These are phyloP conservation scores for Lathyrus oleraceus DNA, from an alignment of 306 rosid genomes.

Conservation along the genomic window DNA sequence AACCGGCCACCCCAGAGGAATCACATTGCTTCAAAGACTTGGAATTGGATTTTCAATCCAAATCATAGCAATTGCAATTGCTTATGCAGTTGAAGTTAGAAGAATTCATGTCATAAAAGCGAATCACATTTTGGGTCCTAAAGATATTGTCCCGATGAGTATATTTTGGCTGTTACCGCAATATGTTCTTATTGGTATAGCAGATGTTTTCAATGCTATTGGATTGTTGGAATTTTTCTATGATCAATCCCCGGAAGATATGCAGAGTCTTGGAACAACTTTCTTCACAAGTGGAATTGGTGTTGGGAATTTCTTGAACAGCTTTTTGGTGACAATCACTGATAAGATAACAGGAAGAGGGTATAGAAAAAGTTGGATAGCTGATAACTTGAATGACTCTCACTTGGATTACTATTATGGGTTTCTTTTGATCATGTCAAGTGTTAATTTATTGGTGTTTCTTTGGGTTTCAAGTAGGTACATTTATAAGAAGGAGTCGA, in stretches of 20 bases:
- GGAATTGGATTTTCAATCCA: conserved; percentile 80
- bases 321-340: conserved; percentile 74
- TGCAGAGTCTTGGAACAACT: conserved; percentile 88
- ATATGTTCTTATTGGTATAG: conserved; percentile 74
- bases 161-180: conserved; percentile 81
- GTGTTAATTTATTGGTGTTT: conserved; percentile 43
- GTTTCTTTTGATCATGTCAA: conserved; percentile 49
- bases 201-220: conserved; percentile 77
- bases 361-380: conserved; percentile 75
- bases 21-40: conserved; percentile 80
- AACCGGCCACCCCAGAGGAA: conserved; percentile 83
- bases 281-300: conserved; percentile 72
- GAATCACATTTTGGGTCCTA: conserved; percentile 42
- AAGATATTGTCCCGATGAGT: conserved; percentile 67
- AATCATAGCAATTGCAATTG: conserved; percentile 58
- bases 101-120: conserved; percentile 61
- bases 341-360: conserved; percentile 54
- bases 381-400: conserved; percentile 73
- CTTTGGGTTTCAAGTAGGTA: conserved; percentile 51
- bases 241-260: conserved; percentile 87
- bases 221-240: conserved; percentile 89
- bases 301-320: conserved; percentile 77
- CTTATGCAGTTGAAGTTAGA: conserved; percentile 64
- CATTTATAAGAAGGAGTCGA: conserved; percentile 49
- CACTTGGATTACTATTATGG: conserved; percentile 90